Evolutionary conservation across 306 rosid species (phyloP), one percentile per base, ranked within the genome.

Genomic region (Glycine latifolia): DNA sequence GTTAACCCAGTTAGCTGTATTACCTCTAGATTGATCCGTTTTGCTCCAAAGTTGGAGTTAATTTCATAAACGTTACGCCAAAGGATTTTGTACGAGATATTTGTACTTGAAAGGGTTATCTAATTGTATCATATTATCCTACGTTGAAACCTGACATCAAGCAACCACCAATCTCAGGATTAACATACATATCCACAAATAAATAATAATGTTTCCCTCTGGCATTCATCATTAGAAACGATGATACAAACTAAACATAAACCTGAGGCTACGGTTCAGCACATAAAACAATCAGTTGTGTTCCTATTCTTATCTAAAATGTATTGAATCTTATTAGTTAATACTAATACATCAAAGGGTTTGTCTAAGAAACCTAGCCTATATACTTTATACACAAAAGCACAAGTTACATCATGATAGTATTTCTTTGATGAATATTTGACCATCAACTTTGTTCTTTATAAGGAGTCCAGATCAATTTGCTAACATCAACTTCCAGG

Each of bases 391-490:
- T 80, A 80, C 81, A 86, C 55, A 17, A 26, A 79, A 62, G 74
- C 47, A 71, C 46, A 76, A 6, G 67, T 70, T 82, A 73, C 79
- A 71, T 13, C 79, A 71, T 13, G 48, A 15, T 2, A 33, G 80
- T 63, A 67, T 62, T 67, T 69, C 41, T 69, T 47, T 47, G 68
- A 37, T 54, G 56, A 20, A 55, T 37, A 37, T 3, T 37, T 20
- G 81, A 1, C 13, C 50, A 50, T 87, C 85, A 87, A 75, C 84
- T 84, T 67, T 96, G 98, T 20, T 96, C 99, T 76, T 91, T 94
- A 50, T 94, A 96, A 14, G 99, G 99, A 66, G 99, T 96, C 99
- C 98, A 96, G 63, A 96, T 96, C 92, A 96, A 79, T 82, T 94
- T 96, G 87, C 92, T 86, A 49, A 90, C 98, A 81, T 96, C 99